phyloP scores from a whole-genome alignment of 2,329 filamentous ascomycete species.

The Monilinia fructicola region DNA sequence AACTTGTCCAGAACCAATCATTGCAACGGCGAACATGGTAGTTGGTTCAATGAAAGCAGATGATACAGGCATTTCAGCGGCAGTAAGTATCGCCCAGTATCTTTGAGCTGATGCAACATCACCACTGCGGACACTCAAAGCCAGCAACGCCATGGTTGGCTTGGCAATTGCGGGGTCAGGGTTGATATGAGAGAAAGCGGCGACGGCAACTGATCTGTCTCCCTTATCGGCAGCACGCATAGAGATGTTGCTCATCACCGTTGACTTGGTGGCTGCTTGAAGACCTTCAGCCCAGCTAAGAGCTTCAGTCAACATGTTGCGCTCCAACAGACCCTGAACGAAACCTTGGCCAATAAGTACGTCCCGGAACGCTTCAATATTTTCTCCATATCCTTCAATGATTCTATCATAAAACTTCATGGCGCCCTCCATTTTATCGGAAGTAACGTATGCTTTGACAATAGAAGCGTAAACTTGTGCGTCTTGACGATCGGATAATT shows the following conservation, averaged over 20 bases:
- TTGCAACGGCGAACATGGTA: conserved; percentile 83
- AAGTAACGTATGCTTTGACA: conserved; percentile 82
- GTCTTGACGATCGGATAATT: conserved; percentile 71
- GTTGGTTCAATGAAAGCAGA: conserved; percentile 78
- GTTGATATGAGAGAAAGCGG: conserved; percentile 62
- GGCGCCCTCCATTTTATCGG: conserved; percentile 76
- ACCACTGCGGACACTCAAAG: conserved; percentile 79
- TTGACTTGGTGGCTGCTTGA: conserved; percentile 56
- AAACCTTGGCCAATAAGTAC: conserved; percentile 72
- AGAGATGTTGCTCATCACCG: conserved; percentile 71
- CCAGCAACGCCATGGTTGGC: conserved; percentile 78
- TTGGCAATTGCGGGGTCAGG: conserved; percentile 50
- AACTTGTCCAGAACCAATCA: conserved; percentile 82
- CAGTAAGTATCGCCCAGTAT: conserved; percentile 76
- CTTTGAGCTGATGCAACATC: conserved; percentile 74
- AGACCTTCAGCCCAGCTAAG: conserved; percentile 69
- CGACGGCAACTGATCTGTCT: conserved; percentile 64
- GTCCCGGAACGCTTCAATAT: conserved; percentile 65
- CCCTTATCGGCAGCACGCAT: conserved; percentile 77
- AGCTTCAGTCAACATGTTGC: conserved; percentile 70
- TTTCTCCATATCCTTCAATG: conserved; percentile 58
- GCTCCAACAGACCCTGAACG: conserved; percentile 72
- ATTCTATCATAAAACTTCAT: conserved; percentile 84
- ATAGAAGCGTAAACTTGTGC: conserved; percentile 86
- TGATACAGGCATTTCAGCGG: conserved; percentile 58